Conservation (phyloP, 495 filamentous ascomycete genomes). For the Letharia lupina region DNA sequence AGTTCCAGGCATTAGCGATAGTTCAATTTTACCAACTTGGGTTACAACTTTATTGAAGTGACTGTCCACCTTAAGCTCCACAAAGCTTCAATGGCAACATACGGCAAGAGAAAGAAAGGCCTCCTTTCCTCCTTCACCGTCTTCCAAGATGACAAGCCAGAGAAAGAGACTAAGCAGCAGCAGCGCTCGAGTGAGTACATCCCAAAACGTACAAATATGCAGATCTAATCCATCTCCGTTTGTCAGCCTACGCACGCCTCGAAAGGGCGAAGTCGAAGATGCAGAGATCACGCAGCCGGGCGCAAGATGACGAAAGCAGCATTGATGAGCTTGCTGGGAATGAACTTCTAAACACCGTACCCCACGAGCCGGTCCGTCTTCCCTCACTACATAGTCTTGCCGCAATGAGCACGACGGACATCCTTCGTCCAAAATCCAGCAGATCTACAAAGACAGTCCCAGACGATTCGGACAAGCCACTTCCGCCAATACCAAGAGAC, state of each 20-base stretch:
- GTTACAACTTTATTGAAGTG: neutral
- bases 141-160: conserved; percentile 25
- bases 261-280: conserved; percentile 14
- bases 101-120: conserved; percentile 27
- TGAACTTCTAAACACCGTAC: conserved; percentile 26
- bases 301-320: conserved; percentile 24
- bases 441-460: conserved; percentile 11
- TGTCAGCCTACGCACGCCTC: conserved; percentile 18
- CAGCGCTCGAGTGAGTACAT: conserved; percentile 16
- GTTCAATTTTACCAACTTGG: neutral
- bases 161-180: conserved; percentile 15
- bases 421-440: conserved; percentile 17
- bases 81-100: conserved; percentile 16
- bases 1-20: neutral
- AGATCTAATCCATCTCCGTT: neutral
- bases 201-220: neutral
- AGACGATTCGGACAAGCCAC: conserved; percentile 12
- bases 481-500: conserved; percentile 14
- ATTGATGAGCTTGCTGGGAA: conserved; percentile 30
- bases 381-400: conserved; percentile 14
- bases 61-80: neutral
- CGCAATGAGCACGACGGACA: conserved; percentile 10
- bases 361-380: conserved; percentile 11
- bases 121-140: conserved; percentile 28
- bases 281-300: conserved; percentile 18